Evolutionary conservation across 306 rosid genomes (phyloP).

Genomic region (Lathyrus tuberosus): DNA sequence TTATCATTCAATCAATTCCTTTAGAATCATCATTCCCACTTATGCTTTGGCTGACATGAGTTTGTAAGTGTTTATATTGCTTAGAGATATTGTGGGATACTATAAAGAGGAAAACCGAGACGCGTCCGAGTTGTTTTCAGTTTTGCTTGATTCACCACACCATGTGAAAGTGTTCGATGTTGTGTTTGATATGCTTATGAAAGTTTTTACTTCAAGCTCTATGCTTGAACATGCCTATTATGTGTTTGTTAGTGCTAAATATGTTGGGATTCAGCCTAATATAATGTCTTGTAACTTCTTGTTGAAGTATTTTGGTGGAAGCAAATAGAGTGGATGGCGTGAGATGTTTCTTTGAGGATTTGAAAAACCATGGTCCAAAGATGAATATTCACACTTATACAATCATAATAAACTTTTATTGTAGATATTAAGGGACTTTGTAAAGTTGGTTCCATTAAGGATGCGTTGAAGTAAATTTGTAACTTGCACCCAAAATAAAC

Average conservation of each 20-base stretch:
- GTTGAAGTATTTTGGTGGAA: slow-evolving; percentile 69
- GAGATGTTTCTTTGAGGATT: slow-evolving; percentile 46
- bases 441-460: slow-evolving; percentile 48
- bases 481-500: slow-evolving; percentile 32
- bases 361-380: slow-evolving; percentile 52
- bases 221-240: slow-evolving; percentile 66
- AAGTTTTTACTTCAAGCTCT: slow-evolving; percentile 57
- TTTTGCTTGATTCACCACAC: slow-evolving; percentile 52
- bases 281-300: slow-evolving; percentile 61
- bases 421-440: slow-evolving; percentile 53
- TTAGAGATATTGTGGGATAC: slow-evolving; percentile 42
- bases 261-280: slow-evolving; percentile 48
- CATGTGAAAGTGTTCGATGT: slow-evolving; percentile 42
- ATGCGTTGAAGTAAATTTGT: slow-evolving; percentile 49
- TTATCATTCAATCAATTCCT: slow-evolving; percentile 42
- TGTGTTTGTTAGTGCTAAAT: slow-evolving; percentile 54
- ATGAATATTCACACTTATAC: slow-evolving; percentile 64
- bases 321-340: slow-evolving; percentile 53
- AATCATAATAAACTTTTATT: slow-evolving; percentile 63
- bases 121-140: slow-evolving; percentile 41
- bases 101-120: not conserved
- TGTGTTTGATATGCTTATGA: slow-evolving; percentile 59
- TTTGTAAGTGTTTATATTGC: slow-evolving; percentile 56
- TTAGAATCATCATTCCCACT: slow-evolving; percentile 53
- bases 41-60: slow-evolving; percentile 60